Evolutionary conservation across 768 basidiomycete genomes (phyloP).

Genomic region (Trametes maxima): DNA sequence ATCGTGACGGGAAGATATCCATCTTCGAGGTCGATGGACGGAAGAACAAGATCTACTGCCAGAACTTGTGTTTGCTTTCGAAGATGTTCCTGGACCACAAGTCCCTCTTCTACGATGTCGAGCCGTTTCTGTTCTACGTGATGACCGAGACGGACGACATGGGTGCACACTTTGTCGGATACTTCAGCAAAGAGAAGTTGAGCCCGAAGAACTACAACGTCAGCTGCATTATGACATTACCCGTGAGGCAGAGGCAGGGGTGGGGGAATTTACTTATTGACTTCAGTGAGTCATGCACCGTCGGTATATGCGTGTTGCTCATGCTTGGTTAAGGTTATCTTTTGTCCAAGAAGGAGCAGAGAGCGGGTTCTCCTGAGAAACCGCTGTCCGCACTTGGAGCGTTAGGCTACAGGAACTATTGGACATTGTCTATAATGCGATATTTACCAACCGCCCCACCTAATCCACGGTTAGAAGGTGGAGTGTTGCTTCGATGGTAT

Average conservation of each 20-base stretch:
- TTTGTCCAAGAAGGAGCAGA: conserved; percentile 91
- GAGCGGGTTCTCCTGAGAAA: conserved; percentile 92
- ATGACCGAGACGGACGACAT: conserved; percentile 89
- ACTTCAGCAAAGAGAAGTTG: conserved; percentile 98
- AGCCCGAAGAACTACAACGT: conserved; percentile 96
- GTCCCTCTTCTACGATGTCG: conserved; percentile 98
- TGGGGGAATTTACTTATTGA: conserved; percentile 98
- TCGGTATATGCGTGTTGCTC: not conserved
- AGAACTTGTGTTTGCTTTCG: conserved; percentile 94
- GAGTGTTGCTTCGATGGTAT: conserved; percentile 23
- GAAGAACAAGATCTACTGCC: conserved; percentile 99
- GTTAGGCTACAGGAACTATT: conserved; percentile 93
- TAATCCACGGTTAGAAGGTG: conserved; percentile 75
- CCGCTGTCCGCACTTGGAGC: conserved; percentile 92
- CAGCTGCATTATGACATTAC: conserved; percentile 99
- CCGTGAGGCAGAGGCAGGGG: conserved; percentile 90
- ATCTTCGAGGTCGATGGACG: conserved; percentile 98
- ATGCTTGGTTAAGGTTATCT: conserved; percentile 72
- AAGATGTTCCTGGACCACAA: conserved; percentile 99
- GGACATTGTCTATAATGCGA: conserved; percentile 86
- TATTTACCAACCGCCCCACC: conserved; percentile 66
- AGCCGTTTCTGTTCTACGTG: conserved; percentile 98
- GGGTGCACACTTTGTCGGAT: conserved; percentile 94
- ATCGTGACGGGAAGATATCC: conserved; percentile 83
- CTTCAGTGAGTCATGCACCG: conserved; percentile 74